Evolutionary conservation across 306 rosid genomes (phyloP), one percentile per base, ranked within the genome.

Genomic region (Oemleria cerasiformis): DNA sequence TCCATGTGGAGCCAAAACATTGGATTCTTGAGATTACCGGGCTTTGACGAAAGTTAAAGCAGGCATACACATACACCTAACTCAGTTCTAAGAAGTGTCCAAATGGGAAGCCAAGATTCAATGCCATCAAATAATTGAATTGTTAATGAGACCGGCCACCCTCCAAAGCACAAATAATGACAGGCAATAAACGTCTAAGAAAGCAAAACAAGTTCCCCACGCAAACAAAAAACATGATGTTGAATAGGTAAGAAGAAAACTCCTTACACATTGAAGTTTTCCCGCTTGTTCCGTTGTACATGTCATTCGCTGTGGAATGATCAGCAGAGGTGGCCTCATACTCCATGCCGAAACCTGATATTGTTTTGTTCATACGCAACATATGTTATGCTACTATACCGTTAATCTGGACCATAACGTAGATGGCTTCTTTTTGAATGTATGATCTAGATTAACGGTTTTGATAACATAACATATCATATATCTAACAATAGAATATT

Each of bases 21-120:
- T 68, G 42, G 49, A 51, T 38, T 68, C 11, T 39, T 38, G 5
- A 51, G 19, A 51, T 50, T 17, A 38, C 20, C 48, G 20, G 21
- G 57, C 63, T 68, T 49, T 68, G 40, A 40, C 51, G 40, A 53
- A 68, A 51, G 63, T 54, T 68, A 68, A 55, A 69, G 50, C 51
- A 54, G 25, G 63, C 73, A 41, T 43, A 41, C 45, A 70, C 64
- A 13, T 9, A 70, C 64, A 13, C 23, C 56, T 1, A 55, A 70
- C 50, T 20, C 73, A 21, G 13, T 40, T 21, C 42, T 41, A 2
- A 1, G 7, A 23, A 56, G 54, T 21, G 54, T 70, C 65, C 74
- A 70, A 70, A 56, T 69, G 51, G 51, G 51, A 54, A 54, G 51
- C 73, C 73, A 20, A 68, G 20, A 41, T 55, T 55, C 6, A 41